Conservation (phyloP, 257 asterid species). For the Przewalskia tangutica region DNA sequence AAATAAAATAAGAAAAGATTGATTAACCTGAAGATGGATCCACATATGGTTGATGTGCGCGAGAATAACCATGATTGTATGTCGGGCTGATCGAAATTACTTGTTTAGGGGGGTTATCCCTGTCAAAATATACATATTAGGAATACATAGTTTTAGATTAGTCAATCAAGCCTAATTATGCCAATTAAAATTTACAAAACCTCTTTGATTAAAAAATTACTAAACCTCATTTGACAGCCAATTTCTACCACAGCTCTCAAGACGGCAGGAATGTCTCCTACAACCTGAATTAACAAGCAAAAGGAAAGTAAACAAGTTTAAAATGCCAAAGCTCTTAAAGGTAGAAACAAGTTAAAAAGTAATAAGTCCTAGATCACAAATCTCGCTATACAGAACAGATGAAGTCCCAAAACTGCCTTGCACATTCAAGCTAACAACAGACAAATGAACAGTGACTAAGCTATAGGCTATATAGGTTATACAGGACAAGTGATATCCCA, state of each 20-base stretch:
- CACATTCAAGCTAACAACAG: not conserved
- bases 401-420: not conserved
- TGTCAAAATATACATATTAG: slow-evolving; percentile 21
- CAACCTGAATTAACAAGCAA: slow-evolving; percentile 41
- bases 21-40: slow-evolving; percentile 75
- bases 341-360: not conserved
- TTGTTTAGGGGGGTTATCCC: slow-evolving; percentile 90
- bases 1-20: slow-evolving; percentile 7
- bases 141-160: not conserved
- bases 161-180: not conserved
- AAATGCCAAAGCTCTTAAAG: not conserved
- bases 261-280: slow-evolving; percentile 78
- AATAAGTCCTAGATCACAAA: not conserved
- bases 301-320: not conserved
- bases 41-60: slow-evolving; percentile 37
- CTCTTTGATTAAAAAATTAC: slow-evolving; percentile 14
- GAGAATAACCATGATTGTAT: slow-evolving; percentile 37
- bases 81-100: slow-evolving; percentile 71
- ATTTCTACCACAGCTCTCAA: slow-evolving; percentile 87
- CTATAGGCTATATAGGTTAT: not conserved
- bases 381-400: not conserved
- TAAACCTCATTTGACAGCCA: slow-evolving; percentile 77
- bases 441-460: not conserved
- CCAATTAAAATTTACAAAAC: slow-evolving; percentile 12
- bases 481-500: not conserved